Base-by-base conservation (phyloP, 2,329 filamentous ascomycete genomes). In the Massarina eburnea region DNA sequence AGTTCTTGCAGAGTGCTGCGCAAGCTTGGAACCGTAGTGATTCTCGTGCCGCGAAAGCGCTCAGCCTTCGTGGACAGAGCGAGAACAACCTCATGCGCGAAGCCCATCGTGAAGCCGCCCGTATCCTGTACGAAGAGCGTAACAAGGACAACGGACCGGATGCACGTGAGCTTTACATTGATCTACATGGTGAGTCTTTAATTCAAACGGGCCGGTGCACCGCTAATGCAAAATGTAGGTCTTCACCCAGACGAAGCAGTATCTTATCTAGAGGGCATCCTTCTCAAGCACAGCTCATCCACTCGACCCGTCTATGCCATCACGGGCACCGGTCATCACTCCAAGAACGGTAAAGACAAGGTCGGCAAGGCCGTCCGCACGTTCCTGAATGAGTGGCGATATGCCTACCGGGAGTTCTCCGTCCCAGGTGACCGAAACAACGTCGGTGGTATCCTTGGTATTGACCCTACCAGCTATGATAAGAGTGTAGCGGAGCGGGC, bases 11-110 rank as follows among this genome's bases (percentile, higher is more conserved):
- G 71, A 96, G 91, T 70, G 94, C 94, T 56, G 92, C 92, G 8
- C 92, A 97, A 79, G 94, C 94, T 18, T 99, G 94, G 92, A 96
- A 97, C 68, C 88, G 94, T 46, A 97, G 96, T 62, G 94, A 99
- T 69, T 92, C 94, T 32, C 86, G 94, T 51, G 92, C 94, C 15
- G 94, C 94, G 49, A 97, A 97, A 75, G 92, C 92, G 24, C 81
- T 97, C 39, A 96, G 90, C 61, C 82, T 97, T 36, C 87, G 94
- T 22, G 94, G 94, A 10, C 94, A 97, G 72, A 94, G 89, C 58
- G 94, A 99, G 74, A 97, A 99, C 62, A 90, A 95, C 57, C 80
- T 95, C 29, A 99, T 99, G 94, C 85, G 91, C 54, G 95, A 96
- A 75, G 92, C 91, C 36, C 94, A 99, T 66, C 86, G 94, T 37